phyloP scores from a whole-genome alignment of 2,329 filamentous ascomycete species.

The Penicillium sp. region DNA sequence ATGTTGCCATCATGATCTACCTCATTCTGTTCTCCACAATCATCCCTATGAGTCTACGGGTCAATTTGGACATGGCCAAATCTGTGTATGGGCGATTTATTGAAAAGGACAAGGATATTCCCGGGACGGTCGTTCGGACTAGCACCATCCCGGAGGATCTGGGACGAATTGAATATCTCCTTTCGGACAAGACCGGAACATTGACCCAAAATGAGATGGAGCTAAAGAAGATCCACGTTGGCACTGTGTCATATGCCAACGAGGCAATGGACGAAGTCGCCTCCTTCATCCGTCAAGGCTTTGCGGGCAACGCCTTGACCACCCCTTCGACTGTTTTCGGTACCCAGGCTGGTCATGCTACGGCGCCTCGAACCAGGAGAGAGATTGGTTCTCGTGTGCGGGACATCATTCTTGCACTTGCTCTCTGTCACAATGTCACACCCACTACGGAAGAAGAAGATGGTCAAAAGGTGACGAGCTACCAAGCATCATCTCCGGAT shows the following conservation, averaged over 20 bases:
- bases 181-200: slow-evolving; percentile 98
- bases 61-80: slow-evolving; percentile 97
- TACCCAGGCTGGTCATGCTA: slow-evolving; percentile 56
- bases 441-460: slow-evolving; percentile 83
- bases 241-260: slow-evolving; percentile 96
- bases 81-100: slow-evolving; percentile 96
- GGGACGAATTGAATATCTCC: slow-evolving; percentile 90
- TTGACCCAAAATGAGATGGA: slow-evolving; percentile 98
- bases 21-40: slow-evolving; percentile 98
- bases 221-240: slow-evolving; percentile 97
- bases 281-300: slow-evolving; percentile 82
- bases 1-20: slow-evolving; percentile 97
- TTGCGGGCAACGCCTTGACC: slow-evolving; percentile 62
- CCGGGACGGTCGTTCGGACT: slow-evolving; percentile 88
- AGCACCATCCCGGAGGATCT: slow-evolving; percentile 97
- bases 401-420: slow-evolving; percentile 88
- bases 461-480: slow-evolving; percentile 75
- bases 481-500: slow-evolving; percentile 95
- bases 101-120: slow-evolving; percentile 84
- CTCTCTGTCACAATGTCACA: slow-evolving; percentile 95
- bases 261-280: slow-evolving; percentile 98
- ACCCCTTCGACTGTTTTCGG: slow-evolving; percentile 74
- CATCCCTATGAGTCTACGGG: slow-evolving; percentile 92
- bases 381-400: slow-evolving; percentile 93
- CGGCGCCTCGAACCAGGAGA: slow-evolving; percentile 78